phyloP scores from a whole-genome alignment of 228 moss, liverwort and hornwort species.

The Sphagnum fallax region DNA sequence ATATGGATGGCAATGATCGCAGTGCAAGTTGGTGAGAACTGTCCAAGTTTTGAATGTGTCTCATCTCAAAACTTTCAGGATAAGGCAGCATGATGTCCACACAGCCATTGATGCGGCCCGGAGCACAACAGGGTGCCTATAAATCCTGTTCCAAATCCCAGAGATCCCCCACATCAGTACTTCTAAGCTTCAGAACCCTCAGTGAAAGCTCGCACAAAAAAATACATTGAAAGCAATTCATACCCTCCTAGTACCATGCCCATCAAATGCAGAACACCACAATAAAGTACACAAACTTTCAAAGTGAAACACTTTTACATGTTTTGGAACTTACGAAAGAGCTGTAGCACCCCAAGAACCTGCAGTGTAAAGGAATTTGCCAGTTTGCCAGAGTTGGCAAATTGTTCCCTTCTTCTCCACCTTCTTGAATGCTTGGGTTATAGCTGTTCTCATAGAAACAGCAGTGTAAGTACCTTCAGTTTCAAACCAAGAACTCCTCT shows the following conservation, averaged over 20 bases:
- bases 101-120: slow-evolving; percentile 47
- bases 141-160: slow-evolving; percentile 24
- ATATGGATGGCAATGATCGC: too few relatives aligned
- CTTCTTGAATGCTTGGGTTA: slow-evolving; percentile 56
- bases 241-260: too few relatives aligned
- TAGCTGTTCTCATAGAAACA: slow-evolving; percentile 20
- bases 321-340: slow-evolving; percentile 28
- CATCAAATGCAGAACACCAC: background rate
- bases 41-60: too few relatives aligned
- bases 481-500: too few relatives aligned
- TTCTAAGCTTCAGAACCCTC: background rate
- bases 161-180: slow-evolving; percentile 1
- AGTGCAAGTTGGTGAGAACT: too few relatives aligned
- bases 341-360: slow-evolving; percentile 66
- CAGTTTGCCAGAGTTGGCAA: slow-evolving; percentile 51
- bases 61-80: slow-evolving; percentile 23
- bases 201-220: too few relatives aligned
- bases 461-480: too few relatives aligned
- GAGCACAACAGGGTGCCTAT: slow-evolving; percentile 31
- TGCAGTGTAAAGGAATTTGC: slow-evolving; percentile 56
- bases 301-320: background rate
- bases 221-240: too few relatives aligned
- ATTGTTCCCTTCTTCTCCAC: slow-evolving; percentile 55
- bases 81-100: slow-evolving; percentile 48
- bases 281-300: background rate